Evolutionary conservation across 2,329 filamentous ascomycete species (phyloP).

Genomic region (Ceratocystis colombiana): DNA sequence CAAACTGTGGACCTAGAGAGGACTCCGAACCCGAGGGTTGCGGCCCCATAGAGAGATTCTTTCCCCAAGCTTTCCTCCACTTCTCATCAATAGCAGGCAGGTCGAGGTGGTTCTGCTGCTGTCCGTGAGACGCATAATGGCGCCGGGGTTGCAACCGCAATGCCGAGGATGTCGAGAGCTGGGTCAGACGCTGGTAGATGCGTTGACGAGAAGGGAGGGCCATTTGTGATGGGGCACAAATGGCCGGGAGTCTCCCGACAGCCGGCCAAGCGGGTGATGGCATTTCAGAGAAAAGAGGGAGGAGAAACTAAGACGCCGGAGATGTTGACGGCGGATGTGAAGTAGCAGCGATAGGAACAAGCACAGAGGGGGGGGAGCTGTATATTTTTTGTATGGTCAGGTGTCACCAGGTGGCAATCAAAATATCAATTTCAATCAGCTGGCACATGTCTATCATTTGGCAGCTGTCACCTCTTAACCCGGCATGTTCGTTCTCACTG

Average conservation of each 20-base stretch:
- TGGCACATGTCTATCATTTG: neutral
- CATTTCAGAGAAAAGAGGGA: neutral
- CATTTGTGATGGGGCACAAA: neutral
- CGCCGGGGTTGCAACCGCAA: neutral
- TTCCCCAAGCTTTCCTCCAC: conserved; percentile 43
- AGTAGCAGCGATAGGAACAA: too few species aligned
- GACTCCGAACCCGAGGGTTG: conserved; percentile 20
- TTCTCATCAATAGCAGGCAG: conserved; percentile 35
- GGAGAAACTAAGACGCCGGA: neutral
- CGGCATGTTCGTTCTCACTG: neutral
- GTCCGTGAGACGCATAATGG: neutral
- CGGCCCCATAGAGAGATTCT: conserved; percentile 26
- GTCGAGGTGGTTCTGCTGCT: conserved; percentile 18
- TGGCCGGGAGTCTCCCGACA: conserved; percentile 14
- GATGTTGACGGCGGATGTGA: neutral
- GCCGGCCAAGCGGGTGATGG: neutral
- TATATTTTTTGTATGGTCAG: neutral
- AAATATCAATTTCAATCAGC: rapidly evolving
- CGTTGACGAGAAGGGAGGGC: neutral
- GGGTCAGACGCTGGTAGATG: conserved; percentile 13
- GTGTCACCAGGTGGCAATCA: neutral
- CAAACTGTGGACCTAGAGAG: conserved; percentile 44
- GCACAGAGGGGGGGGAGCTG: neutral
- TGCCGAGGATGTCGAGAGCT: neutral
- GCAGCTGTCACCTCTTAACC: neutral